Evolutionary conservation across 495 filamentous ascomycete species (phyloP).

Genomic region (Xylaria nigripes): DNA sequence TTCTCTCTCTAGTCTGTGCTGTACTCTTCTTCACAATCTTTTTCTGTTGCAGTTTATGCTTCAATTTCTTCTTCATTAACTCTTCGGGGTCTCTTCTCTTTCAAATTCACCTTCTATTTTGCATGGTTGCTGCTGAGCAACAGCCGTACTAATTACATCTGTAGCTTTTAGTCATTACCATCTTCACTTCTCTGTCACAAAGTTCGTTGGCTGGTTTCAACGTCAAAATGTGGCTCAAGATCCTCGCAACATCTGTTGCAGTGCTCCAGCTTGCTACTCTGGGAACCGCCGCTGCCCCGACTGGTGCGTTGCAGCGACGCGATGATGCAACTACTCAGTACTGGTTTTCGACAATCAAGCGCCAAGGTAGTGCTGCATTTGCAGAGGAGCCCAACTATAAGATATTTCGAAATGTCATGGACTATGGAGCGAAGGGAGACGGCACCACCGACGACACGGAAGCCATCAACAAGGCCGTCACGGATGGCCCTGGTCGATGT

Average conservation of each 20-base stretch:
- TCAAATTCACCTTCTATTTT: not conserved
- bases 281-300: conserved; percentile 24
- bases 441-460: conserved; percentile 76
- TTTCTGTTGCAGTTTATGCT: not conserved
- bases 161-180: not conserved
- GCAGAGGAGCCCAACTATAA: conserved; percentile 51
- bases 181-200: conserved; percentile 9
- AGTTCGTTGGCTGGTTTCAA: conserved; percentile 33
- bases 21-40: not conserved
- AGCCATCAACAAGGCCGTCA: conserved; percentile 83
- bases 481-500: conserved; percentile 62
- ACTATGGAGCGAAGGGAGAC: conserved; percentile 72
- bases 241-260: conserved; percentile 29
- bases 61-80: not conserved
- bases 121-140: not conserved
- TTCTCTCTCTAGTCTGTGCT: not conserved
- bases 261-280: conserved; percentile 30
- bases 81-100: not conserved
- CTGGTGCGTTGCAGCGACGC: conserved; percentile 16
- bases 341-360: conserved; percentile 68
- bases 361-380: conserved; percentile 62
- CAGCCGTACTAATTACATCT: not conserved
- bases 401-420: conserved; percentile 81
- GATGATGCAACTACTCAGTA: conserved; percentile 36
- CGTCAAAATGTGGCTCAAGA: conserved; percentile 34